Evolutionary conservation across 805 yeast genomes (phyloP), one percentile per base, ranked within the genome.

Genomic region (Wickerhamiella bombiphila): DNA sequence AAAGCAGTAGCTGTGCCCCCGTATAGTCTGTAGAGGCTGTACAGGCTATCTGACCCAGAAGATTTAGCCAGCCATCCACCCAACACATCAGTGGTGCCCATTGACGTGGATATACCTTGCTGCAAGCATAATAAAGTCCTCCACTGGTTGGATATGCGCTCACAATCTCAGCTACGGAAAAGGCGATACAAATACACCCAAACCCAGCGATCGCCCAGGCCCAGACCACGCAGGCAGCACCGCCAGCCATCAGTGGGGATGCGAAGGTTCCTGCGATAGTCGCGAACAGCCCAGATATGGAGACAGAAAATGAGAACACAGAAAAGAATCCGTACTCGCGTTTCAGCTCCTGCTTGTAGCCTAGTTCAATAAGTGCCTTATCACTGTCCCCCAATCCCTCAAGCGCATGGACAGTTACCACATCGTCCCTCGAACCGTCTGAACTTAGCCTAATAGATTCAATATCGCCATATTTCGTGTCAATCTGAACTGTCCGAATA

Each of bases 101-200:
- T 32, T 65, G 62, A 20, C 29, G 32, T 5, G 54, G 52, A 30
- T 42, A 43, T 13, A 50, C 40, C 32, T 41, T 40, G 26, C 47
- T 38, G 36, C 50, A 47, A 8, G 83, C 80, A 47, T 76, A 73
- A 51, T 75, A 79, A 32, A 77, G 58, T 13, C 86, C 86, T 36
- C 86, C 86, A 13, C 80, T 69, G 1, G 86, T 77, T 22, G 88
- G 86, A 44, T 75, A 69, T 1, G 83, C 70, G 29, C 76, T 67
- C 1, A 77, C 80, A 43, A 76, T 55, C 47, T 76, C 79, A 2
- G 81, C 68, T 71, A 79, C 73, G n/a, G 76, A 42, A 5, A 68
- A 59, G 37, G 78, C 78, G 34, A 70, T 66, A 42, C 64, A 59
- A 43, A 72, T 55, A 42, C 76, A 68, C 35, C 75, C 74, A 29